Base-by-base conservation (phyloP, 1,284 basidiomycete species). In the Fereydounia khargensis region DNA sequence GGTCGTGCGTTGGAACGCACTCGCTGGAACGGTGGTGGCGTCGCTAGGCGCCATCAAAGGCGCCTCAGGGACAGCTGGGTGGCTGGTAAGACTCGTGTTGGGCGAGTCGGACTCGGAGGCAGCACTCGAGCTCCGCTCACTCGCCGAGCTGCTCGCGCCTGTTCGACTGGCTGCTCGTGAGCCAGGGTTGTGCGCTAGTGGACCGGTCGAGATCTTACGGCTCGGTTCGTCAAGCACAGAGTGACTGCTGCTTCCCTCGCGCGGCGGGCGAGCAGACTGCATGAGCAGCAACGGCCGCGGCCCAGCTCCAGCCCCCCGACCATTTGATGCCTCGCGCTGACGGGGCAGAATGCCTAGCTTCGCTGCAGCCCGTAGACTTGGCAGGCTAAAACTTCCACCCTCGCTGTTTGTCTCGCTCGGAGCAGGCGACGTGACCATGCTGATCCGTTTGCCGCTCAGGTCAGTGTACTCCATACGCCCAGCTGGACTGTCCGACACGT, bases 181-280 rank as follows among this genome's bases (percentile, higher is more conserved):
- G 31, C 47, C 58, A 43, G 47, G 49, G 42, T 47, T 47, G 13
- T 56, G 56, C 0, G 53, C 65, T 50, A 69, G 47, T 0, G 67
- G 67, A 3, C 67, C 67, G 6, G 60, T 65, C 3, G 67, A 68
- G 9, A 69, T 36, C 34, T 67, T 69, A 9, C 67, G 51, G 16
- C 56, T 63, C 3, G 51, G 48, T 19, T 57, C 53, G n/a, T 68
- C 67, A 4, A 45, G 46, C 11, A 38, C 24, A 2, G 48, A 38
- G 16, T 44, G 35, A 19, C 35, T 43, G 32, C 38, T 35, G 40
- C 58, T 68, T 9, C 47, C 48, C 18, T 69, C 67, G 13, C 64
- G 48, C 17, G 67, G 64, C 10, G 67, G 67, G 9, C 68, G 40
- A 1, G 68, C 68, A 3, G 65, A 48, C 18, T 47, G 43, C 1